These are phyloP conservation scores for Calycina herbarum DNA, from an alignment of 2,329 filamentous ascomycete species.

Conservation along the genomic window DNA sequence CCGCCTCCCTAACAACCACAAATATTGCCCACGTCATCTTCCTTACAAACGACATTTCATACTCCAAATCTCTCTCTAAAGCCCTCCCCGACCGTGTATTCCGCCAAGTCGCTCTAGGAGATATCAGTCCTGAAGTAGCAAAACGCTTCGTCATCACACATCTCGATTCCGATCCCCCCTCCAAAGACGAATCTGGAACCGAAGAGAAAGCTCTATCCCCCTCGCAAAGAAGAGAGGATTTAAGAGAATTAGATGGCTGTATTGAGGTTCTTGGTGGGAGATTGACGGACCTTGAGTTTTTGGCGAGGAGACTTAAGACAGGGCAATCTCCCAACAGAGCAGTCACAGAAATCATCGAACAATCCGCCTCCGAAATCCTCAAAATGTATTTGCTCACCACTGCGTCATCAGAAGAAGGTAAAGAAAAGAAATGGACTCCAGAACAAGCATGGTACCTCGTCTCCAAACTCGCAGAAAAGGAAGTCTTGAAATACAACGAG, in stretches of 20 bases:
- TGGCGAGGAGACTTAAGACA: slow-evolving; percentile 84
- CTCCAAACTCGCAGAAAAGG: slow-evolving; percentile 69
- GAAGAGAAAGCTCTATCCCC: slow-evolving; percentile 32
- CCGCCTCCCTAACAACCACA: slow-evolving; percentile 77
- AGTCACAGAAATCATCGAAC: slow-evolving; percentile 83
- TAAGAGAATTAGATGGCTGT: slow-evolving; percentile 74
- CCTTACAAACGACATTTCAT: slow-evolving; percentile 85
- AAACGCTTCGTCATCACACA: slow-evolving; percentile 89
- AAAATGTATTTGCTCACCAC: slow-evolving; percentile 83
- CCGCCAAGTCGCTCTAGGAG: slow-evolving; percentile 79
- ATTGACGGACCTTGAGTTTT: slow-evolving; percentile 91
- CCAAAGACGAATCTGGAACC: slow-evolving; percentile 36
- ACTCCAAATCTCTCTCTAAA: slow-evolving; percentile 82
- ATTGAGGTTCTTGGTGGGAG: slow-evolving; percentile 84
- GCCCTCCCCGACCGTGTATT: slow-evolving; percentile 90
- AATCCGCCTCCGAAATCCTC: slow-evolving; percentile 84
- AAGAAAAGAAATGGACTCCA: slow-evolving; percentile 67
- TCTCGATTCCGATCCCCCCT: slow-evolving; percentile 49
- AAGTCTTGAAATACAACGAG: slow-evolving; percentile 79
- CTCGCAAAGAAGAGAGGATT: slow-evolving; percentile 44
- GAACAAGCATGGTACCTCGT: slow-evolving; percentile 92
- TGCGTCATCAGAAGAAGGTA: slow-evolving; percentile 29
- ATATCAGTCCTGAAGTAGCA: slow-evolving; percentile 81
- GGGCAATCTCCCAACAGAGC: slow-evolving; percentile 82
- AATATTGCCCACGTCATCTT: slow-evolving; percentile 95